Evolutionary conservation across 257 asterid genomes (phyloP).

Genomic region (Lavandula angustifolia): DNA sequence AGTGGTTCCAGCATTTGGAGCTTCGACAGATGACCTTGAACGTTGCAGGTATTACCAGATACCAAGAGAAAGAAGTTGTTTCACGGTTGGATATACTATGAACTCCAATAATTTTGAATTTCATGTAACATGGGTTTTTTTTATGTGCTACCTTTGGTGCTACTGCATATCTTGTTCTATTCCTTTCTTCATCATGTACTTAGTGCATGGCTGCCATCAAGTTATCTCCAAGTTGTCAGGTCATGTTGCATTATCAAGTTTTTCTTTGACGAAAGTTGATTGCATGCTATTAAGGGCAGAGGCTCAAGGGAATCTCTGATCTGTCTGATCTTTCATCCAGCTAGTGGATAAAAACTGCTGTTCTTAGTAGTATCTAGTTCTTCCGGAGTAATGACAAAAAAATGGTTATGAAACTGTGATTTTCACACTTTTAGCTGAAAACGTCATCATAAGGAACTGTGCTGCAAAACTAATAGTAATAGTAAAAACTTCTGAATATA

Average conservation of each 20-base stretch:
- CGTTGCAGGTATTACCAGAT: constrained; percentile 81
- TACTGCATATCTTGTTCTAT: neutral
- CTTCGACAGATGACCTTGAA: constrained; percentile 97
- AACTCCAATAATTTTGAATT: neutral
- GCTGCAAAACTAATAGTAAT: neutral
- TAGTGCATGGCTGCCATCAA: constrained; percentile 1
- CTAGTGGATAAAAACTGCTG: neutral
- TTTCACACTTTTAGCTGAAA: constrained; percentile 6
- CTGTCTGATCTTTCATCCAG: neutral
- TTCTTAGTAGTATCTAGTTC: neutral
- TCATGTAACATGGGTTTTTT: constrained; percentile 2
- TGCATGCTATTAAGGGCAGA: neutral
- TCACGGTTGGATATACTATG: constrained; percentile 3
- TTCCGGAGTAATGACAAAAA: neutral
- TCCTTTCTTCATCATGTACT: neutral
- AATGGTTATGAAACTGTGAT: neutral
- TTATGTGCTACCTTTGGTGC: constrained; percentile 4
- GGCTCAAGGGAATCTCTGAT: neutral
- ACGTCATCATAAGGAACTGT: neutral
- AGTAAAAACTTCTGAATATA: neutral
- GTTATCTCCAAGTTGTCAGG: neutral
- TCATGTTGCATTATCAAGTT: neutral
- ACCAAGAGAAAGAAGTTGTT: constrained; percentile 2
- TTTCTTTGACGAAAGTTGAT: neutral
- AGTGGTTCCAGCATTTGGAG: constrained; percentile 97